Evolutionary conservation across 768 basidiomycete species (phyloP), one percentile per base, ranked within the genome.

Genomic region (Leccinellum albellum): DNA sequence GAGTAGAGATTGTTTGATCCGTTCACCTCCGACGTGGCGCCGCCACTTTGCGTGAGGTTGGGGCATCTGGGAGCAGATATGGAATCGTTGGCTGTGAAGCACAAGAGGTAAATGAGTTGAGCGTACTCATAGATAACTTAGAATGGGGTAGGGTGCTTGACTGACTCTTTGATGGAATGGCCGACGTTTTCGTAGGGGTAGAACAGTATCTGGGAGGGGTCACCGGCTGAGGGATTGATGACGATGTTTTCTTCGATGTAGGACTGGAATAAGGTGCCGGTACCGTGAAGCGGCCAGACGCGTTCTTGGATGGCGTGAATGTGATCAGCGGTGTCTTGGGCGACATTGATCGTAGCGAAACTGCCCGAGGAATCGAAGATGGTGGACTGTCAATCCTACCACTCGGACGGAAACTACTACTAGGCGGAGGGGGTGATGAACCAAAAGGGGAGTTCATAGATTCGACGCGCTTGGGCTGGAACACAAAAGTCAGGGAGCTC

Each of bases 201-300:
- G 61, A 40, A 20, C 35, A 51, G 14, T 40, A 28, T 33, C 71
- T 66, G 20, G 81, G 78, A 1, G 81, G 77, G 20, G 76, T 68
- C 40, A 79, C 71, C 8, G 80, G 77, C 56, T 87, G 87, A 45
- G 86, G 85, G 49, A 88, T 86, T 64, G 84, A 84, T 6, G 87
- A 83, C 7, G 81, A 75, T 33, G 74, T 77, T 55, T 82, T 82
- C 70, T 82, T 85, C 23, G 72, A 74, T 4, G 84, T 81, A 44
- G 83, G 81, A 1, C 83, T 63, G 58, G 75, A 61, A 47, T 64
- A 62, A 47, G 33, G 54, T 31, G 45, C 31, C 15, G 64, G 65
- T 23, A 66, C 60, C 21, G 69, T 62, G 44, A 67, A 63, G 29
- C 67, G 67, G 17, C 71, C 63, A 44, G 74, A 64, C 3, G 62